Base-by-base conservation (phyloP, 768 basidiomycete species). In the Phylloporus sp. region DNA sequence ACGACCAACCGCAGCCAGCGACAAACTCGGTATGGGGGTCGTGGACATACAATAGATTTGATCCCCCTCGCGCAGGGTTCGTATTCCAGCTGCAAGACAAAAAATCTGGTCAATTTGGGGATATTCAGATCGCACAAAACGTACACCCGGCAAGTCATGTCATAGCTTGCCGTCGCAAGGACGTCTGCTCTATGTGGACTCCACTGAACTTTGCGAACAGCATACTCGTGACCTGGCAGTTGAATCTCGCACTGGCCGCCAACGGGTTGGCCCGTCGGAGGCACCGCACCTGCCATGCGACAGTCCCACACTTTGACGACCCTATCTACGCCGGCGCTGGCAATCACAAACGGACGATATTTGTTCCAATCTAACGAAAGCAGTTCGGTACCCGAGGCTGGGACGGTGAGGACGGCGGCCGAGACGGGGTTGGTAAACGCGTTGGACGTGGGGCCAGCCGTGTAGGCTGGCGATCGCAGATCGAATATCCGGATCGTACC, bases 1-100 rank as follows among this genome's bases (percentile, higher is more conserved):
- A 68, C n/a, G 91, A 91, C 94, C 95, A 97, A 42, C 80, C 79
- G 62, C 89, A 86, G 0, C 91, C 95, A 36, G 89, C 88, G 22
- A 95, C 92, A 69, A 98, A 97, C 71, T 98, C 95, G 2, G 90
- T 95, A 65, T 98, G 95, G 6, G 84, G 75, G 63, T 92, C 86
- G 64, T 97, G 87, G 29, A 93, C 85, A 53, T 84, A 68, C 52
- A 87, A 64, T 44, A 88, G 65, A 53, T 82, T 77, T 2, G 76
- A 69, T 48, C 79, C 73, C 22, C 71, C 72, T 23, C 76, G 68
- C 2, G 67, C 59, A 10, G 84, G 80, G 41, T 70, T 73, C n/a
- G 85, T 85, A 54, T 81, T 81, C 91, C 91, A 94, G 59, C 91
- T 89, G 53, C 9, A 53, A 32, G 47, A 50, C 22, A 35, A 47